Evolutionary conservation across 208 protist genomes (phyloP).

Genomic region (Trypanosoma platydactyli): DNA sequence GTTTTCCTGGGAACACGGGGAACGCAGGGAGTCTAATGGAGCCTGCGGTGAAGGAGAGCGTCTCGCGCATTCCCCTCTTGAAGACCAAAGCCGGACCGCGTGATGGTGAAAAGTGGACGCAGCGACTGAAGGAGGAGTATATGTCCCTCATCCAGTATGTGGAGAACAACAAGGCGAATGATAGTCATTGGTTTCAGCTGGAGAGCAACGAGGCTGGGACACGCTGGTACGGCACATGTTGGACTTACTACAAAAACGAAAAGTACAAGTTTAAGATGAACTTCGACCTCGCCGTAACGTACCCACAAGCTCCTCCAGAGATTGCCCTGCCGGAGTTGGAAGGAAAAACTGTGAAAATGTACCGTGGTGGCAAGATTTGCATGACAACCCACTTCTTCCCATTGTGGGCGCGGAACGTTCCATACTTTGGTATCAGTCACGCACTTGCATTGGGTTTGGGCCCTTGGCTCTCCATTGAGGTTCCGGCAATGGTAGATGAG

Average conservation of each 20-base stretch:
- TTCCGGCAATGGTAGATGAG: conserved; percentile 94
- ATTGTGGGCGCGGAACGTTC: conserved; percentile 96
- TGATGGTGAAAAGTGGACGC: conserved; percentile 94
- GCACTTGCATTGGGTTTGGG: conserved; percentile 95
- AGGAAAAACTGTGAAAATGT: conserved; percentile 99
- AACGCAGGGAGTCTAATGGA: conserved; percentile 46
- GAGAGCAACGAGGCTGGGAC: conserved; percentile 94
- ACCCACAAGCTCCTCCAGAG: conserved; percentile 95
- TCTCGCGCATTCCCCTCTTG: conserved; percentile 95
- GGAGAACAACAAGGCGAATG: conserved; percentile 95
- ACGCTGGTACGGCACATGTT: conserved; percentile 97
- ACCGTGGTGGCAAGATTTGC: conserved; percentile 98
- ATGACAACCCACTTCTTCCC: conserved; percentile 98
- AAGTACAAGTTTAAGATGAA: conserved; percentile 97
- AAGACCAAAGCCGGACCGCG: conserved; percentile 94
- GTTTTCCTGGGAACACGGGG: not conserved
- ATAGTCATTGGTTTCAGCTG: conserved; percentile 97
- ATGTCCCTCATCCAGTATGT: conserved; percentile 95
- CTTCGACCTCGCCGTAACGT: conserved; percentile 97
- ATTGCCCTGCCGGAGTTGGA: conserved; percentile 96
- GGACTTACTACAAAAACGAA: conserved; percentile 94
- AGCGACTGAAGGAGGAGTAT: conserved; percentile 98
- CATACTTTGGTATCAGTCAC: conserved; percentile 98
- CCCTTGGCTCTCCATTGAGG: conserved; percentile 97
- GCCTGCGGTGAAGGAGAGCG: conserved; percentile 82